Evolutionary conservation across 2,329 filamentous ascomycete species (phyloP), one percentile per base, ranked within the genome.

Genomic region (Cryphonectria naterciae): DNA sequence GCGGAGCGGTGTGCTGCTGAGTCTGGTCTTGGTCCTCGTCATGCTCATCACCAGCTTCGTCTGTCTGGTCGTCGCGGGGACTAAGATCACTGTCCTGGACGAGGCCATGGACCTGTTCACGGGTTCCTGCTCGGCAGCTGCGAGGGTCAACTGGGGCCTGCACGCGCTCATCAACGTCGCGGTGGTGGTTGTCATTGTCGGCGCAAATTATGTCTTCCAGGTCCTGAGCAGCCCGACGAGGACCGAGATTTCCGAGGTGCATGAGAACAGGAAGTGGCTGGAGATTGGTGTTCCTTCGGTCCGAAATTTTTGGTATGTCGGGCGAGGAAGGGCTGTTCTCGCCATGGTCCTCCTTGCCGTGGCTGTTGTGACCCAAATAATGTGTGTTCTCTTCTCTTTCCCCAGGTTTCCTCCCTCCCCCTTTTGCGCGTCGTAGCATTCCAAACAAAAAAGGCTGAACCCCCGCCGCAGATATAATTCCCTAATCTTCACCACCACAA

Each of bases 231-330:
- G 86, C 73, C 87, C 86, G 7, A 87, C 85, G 10, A 81, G 86
- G 56, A 76, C 76, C 15, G 86, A 88, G 74, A 75, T 88, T 11
- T 79, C 82, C 39, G 76, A 74, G 17, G 86, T 86, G 6, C 87
- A 88, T 73, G 78, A 77, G 15, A 78, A 77, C 46, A 80, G 79
- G 73, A 78, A 75, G 61, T 88, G 85, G 86, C 77, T 88, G 66
- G 85, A 88, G 72, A 84, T 88, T 39, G 86, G 86, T 8, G 80
- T 88, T 25, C 84, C 86, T 8, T 87, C 86, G 15, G 66, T 87
- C 39, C 81, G 85, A 65, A 88, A 88, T 73, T 76, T 87, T 2
- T 68, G 73, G 17, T 77, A 81, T 67, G 83, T 88, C 68, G 82
- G 83, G 22, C 77, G 76, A n/a, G 77, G 79, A 19, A 78, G 85